Conservation (phyloP, 2,329 filamentous ascomycete genomes). For the Paramyrothecium roridum region DNA sequence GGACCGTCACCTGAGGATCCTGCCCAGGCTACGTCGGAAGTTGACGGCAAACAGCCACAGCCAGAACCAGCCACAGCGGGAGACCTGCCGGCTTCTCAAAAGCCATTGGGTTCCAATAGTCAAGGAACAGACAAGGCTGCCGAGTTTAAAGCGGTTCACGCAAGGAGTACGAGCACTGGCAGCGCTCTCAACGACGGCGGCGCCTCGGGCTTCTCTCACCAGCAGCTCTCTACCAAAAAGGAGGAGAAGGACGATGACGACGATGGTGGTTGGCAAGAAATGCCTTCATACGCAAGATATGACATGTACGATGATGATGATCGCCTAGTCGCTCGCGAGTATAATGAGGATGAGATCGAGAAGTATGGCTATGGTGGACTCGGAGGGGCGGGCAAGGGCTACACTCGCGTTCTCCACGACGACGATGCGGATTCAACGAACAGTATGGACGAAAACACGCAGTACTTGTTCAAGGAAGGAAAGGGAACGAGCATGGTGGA, state of each 20-base stretch:
- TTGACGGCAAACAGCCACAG: too few relatives aligned
- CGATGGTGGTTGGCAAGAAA: constrained; percentile 82
- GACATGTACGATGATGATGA: constrained; percentile 97
- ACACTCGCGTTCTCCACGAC: constrained; percentile 91
- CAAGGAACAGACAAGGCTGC: constrained; percentile 1
- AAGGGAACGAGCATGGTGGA: constrained; percentile 57
- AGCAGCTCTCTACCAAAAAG: constrained; percentile 63
- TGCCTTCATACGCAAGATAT: constrained; percentile 90
- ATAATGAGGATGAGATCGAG: constrained; percentile 67
- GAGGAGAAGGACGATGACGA: constrained; percentile 51
- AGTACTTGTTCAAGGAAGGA: constrained; percentile 85
- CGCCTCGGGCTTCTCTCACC: constrained; percentile 89
- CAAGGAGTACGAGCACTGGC: constrained; percentile 34
- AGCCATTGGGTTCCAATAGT: too few relatives aligned
- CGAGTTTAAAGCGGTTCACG: constrained; percentile 19
- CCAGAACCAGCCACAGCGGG: constrained; percentile 6
- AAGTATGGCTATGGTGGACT: constrained; percentile 69
- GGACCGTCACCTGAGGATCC: too few relatives aligned
- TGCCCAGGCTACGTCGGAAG: too few relatives aligned
- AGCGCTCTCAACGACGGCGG: constrained; percentile 26
- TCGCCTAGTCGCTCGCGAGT: constrained; percentile 78
- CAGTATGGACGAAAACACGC: constrained; percentile 95
- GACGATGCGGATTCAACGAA: constrained; percentile 92
- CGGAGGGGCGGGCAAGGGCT: constrained; percentile 89
- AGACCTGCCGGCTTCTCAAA: not conserved